A percentile compares a stretch with the other conserved stretches of the same genome.
Conservation (phyloP, 306 rosid genomes). For the Vicia villosa region DNA sequence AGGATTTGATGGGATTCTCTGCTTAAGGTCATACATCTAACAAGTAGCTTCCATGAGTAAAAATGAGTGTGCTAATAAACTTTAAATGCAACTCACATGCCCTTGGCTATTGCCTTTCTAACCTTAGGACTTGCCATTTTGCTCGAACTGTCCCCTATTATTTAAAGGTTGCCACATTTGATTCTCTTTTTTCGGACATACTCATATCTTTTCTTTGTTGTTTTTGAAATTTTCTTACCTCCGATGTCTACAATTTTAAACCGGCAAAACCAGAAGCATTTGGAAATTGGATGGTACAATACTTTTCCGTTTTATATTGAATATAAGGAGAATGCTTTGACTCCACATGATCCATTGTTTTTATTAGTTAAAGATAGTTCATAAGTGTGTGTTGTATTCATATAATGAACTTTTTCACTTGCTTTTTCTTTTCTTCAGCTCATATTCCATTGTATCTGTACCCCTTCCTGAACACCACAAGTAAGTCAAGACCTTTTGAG, state of each 20-base stretch:
- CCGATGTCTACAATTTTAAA: constrained; percentile 6
- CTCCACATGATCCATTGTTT: not conserved
- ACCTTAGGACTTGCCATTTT: not conserved
- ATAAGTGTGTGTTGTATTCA: constrained; percentile 18
- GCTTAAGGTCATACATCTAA: constrained; percentile 19
- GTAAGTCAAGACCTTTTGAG: constrained; percentile 95
- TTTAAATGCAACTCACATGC: not conserved
- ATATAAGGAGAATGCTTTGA: constrained; percentile 2
- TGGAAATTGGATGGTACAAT: not conserved
- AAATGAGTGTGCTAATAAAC: constrained; percentile 14
- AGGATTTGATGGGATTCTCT: constrained; percentile 6
- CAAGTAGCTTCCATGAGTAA: not conserved
- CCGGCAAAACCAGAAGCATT: not conserved
- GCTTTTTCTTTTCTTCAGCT: constrained; percentile 61
- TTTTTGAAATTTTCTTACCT: constrained; percentile 7
- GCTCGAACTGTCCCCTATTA: constrained; percentile 15
- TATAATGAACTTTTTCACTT: constrained; percentile 4
- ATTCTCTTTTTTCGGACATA: constrained; percentile 12
- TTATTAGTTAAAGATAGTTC: constrained; percentile 22
- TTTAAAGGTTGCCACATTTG: not conserved
- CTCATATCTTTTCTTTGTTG: constrained; percentile 1
- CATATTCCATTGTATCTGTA: constrained; percentile 91
- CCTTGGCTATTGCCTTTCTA: constrained; percentile 21
- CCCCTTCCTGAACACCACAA: constrained; percentile 92
- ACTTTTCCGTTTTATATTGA: not conserved